Evolutionary conservation across 371 early-diverging fungal genomes (phyloP).

Genomic region (Coemansia sp.): DNA sequence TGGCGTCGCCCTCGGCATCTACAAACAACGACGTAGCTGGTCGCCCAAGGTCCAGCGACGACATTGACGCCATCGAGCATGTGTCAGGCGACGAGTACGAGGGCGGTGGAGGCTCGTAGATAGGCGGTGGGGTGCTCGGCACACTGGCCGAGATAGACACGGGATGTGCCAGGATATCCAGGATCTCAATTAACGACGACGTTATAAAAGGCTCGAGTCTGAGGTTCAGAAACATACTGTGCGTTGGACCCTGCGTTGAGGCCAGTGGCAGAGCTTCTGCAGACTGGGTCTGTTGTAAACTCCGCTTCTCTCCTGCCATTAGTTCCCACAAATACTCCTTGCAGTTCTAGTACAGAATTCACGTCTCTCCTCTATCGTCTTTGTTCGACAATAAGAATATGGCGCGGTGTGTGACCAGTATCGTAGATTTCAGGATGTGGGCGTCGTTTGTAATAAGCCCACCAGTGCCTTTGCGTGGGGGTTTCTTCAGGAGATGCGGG

Average conservation of each 20-base stretch:
- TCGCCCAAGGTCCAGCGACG: slow-evolving; percentile 17
- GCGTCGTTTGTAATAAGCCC: too few relatives aligned
- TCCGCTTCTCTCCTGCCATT: slow-evolving; percentile 19
- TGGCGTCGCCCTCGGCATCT: slow-evolving; percentile 12
- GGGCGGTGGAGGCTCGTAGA: slow-evolving; percentile 46
- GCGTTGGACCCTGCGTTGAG: slow-evolving; percentile 18
- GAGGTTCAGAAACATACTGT: slow-evolving; percentile 36
- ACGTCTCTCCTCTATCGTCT: too few relatives aligned
- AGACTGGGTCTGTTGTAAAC: slow-evolving; percentile 18
- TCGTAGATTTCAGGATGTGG: too few relatives aligned
- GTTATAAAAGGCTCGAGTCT: slow-evolving; percentile 45
- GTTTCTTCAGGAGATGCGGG: too few relatives aligned
- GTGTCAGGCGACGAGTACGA: slow-evolving; percentile 38
- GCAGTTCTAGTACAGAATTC: background rate
- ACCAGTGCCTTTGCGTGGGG: too few relatives aligned
- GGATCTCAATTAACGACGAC: slow-evolving; percentile 42
- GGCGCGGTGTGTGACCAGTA: too few relatives aligned
- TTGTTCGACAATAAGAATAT: too few relatives aligned
- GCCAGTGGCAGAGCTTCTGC: slow-evolving; percentile 21
- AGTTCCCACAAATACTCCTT: too few relatives aligned
- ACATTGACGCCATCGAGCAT: slow-evolving; percentile 23
- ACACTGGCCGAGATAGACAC: slow-evolving; percentile 34
- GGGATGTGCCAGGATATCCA: slow-evolving; percentile 35
- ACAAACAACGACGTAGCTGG: background rate
- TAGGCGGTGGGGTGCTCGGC: slow-evolving; percentile 46